phyloP scores from a whole-genome alignment of 208 protist species.

The Naegleria gruberi region DNA sequence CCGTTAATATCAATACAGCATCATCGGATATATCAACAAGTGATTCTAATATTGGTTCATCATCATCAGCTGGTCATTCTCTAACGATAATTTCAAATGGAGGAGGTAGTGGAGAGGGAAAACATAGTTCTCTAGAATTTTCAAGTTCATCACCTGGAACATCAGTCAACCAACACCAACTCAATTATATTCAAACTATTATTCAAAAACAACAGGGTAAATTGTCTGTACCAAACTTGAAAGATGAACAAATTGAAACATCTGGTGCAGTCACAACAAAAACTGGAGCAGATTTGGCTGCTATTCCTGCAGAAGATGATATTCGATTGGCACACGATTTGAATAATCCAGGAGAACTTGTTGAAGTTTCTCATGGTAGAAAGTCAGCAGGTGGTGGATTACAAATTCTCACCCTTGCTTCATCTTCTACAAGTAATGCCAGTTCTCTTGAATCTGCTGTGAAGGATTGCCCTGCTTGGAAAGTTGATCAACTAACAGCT shows the following conservation, averaged over 20 bases:
- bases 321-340: not conserved
- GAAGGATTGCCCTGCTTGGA: not conserved
- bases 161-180: not conserved
- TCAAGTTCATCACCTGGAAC: not conserved
- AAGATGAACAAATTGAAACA: not conserved
- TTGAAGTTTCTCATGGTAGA: not conserved
- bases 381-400: not conserved
- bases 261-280: not conserved
- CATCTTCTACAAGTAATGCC: not conserved
- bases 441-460: not conserved
- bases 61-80: not conserved
- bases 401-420: not conserved
- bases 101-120: not conserved
- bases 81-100: not conserved
- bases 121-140: not conserved
- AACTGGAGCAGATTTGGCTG: not conserved
- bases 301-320: not conserved
- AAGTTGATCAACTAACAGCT: not conserved
- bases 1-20: not conserved
- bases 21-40: not conserved
- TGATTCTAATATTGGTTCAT: not conserved
- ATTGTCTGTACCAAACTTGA: not conserved
- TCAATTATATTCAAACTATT: not conserved
- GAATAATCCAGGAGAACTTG: not conserved
- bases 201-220: not conserved